These are phyloP conservation scores for Periconia macrospinosa DNA, from an alignment of 2,329 filamentous ascomycete genomes.

Conservation along the genomic window DNA sequence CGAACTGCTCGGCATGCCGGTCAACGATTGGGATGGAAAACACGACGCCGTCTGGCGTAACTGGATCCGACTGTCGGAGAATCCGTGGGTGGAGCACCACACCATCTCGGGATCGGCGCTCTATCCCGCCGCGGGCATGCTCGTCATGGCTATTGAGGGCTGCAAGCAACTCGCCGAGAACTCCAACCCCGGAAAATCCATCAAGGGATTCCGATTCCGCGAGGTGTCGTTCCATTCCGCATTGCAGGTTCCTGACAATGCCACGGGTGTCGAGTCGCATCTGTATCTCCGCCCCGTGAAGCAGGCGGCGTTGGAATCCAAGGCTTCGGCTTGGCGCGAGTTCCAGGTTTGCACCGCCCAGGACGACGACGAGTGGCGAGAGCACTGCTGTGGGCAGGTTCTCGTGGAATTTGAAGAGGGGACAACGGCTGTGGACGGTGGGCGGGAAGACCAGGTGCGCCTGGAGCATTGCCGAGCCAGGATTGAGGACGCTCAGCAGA, in stretches of 20 bases:
- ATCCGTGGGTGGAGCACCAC: conserved; percentile 27
- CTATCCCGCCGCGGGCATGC: conserved; percentile 1
- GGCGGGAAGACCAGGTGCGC: too few relatives aligned
- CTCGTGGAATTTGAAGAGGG: too few relatives aligned
- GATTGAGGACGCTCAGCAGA: too few relatives aligned
- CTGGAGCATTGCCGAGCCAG: too few relatives aligned
- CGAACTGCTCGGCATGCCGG: conserved; percentile 18
- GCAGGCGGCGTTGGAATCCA: neutral
- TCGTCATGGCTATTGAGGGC: conserved; percentile 3
- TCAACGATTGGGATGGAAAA: conserved; percentile 23
- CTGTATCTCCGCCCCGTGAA: neutral
- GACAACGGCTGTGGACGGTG: too few relatives aligned
- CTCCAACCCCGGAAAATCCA: neutral
- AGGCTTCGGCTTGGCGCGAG: conserved; percentile 1
- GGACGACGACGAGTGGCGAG: conserved; percentile 4
- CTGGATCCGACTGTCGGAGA: conserved; percentile 18
- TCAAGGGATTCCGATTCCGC: conserved; percentile 20
- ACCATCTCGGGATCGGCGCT: conserved; percentile 16
- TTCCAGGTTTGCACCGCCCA: conserved; percentile 1
- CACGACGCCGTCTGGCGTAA: conserved; percentile 11
- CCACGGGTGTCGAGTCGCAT: too few relatives aligned
- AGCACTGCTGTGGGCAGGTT: neutral
- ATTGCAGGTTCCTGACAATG: neutral
- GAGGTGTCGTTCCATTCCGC: conserved; percentile 7
- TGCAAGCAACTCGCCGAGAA: conserved; percentile 8